Evolutionary conservation across 2,329 filamentous ascomycete species (phyloP), one percentile per base, ranked within the genome.

Genomic region (Lachnellula subtilissima): DNA sequence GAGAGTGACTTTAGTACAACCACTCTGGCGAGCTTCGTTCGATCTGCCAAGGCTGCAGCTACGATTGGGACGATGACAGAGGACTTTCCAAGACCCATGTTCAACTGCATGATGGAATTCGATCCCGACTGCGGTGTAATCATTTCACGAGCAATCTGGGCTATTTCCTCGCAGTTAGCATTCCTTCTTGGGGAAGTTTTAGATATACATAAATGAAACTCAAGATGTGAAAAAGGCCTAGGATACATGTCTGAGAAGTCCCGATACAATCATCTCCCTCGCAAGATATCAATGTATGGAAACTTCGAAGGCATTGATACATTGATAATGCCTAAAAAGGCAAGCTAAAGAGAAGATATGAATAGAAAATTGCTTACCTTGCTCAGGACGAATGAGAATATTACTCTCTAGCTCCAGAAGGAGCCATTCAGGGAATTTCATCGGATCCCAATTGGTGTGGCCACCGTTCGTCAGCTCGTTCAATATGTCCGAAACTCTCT

Each of bases 61-160:
- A 86, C 78, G 36, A 88, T 84, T 0, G 86, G 86, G 0, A 86
- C 76, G 49, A 91, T 89, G 1, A 88, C 81, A 0, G 85, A 87
- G 0, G 83, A 84, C 58, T 89, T 89, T 0, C 86, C 86, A 63
- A 87, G 79, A 0, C 86, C 86, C 85, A 89, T 89, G 59, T 87
- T 88, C 2, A 89, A 68, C 62, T 88, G 84, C 73, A 88, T 78
- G 0, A 85, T 78, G 0, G 76, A 67, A 60, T 85, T 87, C 0
- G 65, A 28, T 0, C 63, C 67, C 0, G 64, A 65, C 0, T 65
- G 61, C 0, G 77, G 76, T 0, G 63, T 50, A 2, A 75, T 78
- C 80, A 90, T 89, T 19, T 77, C 65, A 0, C 55, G 46, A 0
- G 85, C 81, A 50, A 90, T 83, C 2, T 78, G 65, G 3, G 57